phyloP scores from a whole-genome alignment of 108 stramenopile species.

The Fistulifera pelliculosa region DNA sequence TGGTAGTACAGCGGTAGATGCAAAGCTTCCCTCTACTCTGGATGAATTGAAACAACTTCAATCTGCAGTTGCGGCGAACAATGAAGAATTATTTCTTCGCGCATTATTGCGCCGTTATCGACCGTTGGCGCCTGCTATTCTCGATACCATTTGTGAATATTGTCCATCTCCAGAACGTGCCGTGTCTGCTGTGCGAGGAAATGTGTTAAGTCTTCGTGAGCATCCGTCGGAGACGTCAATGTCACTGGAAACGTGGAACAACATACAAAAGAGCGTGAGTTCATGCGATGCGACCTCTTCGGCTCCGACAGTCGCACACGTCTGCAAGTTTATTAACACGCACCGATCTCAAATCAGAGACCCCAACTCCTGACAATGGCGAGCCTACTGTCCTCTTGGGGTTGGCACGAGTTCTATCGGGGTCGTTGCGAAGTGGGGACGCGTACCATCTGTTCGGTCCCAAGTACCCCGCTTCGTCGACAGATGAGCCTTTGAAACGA shows the following conservation, averaged over 20 bases:
- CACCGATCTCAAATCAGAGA: constrained; percentile 52
- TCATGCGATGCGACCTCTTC: constrained; percentile 35
- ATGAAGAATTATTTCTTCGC: constrained; percentile 61
- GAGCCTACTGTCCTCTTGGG: constrained; percentile 55
- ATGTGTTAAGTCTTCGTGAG: constrained; percentile 39
- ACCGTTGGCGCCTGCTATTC: constrained; percentile 63
- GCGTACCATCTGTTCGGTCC: constrained; percentile 65
- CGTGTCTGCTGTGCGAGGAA: constrained; percentile 33
- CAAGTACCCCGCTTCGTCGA: constrained; percentile 32
- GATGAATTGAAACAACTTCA: constrained; percentile 49
- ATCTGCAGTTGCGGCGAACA: constrained; percentile 47
- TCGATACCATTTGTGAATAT: constrained; percentile 70
- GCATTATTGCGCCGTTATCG: constrained; percentile 64
- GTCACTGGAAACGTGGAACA: constrained; percentile 17
- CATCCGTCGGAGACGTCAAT: constrained; percentile 14
- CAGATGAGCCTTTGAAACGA: constrained; percentile 18
- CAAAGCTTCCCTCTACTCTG: constrained; percentile 7
- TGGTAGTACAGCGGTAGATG: constrained; percentile 31
- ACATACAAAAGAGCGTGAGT: constrained; percentile 46
- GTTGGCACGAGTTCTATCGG: constrained; percentile 68
- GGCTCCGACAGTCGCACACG: constrained; percentile 62
- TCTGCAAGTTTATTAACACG: constrained; percentile 70
- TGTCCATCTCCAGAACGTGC: constrained; percentile 64
- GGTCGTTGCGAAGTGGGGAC: constrained; percentile 48
- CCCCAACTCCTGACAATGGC: constrained; percentile 24